Evolutionary conservation across 2,329 filamentous ascomycete genomes (phyloP).

Genomic region (Pseudocercospora macadamiae): DNA sequence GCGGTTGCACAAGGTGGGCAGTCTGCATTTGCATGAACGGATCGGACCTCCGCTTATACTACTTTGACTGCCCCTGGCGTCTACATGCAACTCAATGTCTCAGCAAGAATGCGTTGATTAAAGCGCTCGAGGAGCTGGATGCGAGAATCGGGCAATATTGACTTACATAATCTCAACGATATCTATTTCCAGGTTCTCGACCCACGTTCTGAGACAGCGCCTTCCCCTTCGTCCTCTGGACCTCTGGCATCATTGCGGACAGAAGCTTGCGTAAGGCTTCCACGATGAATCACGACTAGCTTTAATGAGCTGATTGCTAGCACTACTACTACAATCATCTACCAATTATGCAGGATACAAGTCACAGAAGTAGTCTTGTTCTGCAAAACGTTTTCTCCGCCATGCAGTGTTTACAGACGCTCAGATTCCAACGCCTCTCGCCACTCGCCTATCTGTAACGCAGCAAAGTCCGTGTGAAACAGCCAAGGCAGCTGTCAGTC

Average conservation of each 20-base stretch:
- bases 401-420: conserved; percentile 18
- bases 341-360: too few relatives aligned
- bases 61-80: conserved; percentile 14
- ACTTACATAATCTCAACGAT: not conserved
- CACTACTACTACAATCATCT: too few relatives aligned
- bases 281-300: too few relatives aligned
- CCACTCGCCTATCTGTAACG: conserved; percentile 20
- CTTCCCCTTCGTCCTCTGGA: not conserved
- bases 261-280: not conserved
- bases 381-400: conserved; percentile 12
- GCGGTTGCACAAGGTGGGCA: conserved; percentile 15
- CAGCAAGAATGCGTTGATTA: conserved; percentile 23
- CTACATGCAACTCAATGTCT: conserved; percentile 15
- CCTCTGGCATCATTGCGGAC: not conserved
- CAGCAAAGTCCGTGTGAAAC: conserved; percentile 14
- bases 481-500: conserved; percentile 22
- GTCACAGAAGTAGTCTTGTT: too few relatives aligned
- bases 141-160: conserved; percentile 1
- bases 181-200: not conserved
- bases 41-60: conserved; percentile 8
- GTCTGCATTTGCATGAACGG: conserved; percentile 15
- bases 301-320: too few relatives aligned
- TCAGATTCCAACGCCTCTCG: conserved; percentile 20
- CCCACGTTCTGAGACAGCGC: not conserved
- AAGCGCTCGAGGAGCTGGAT: conserved; percentile 15